Percentiles rank a stretch among this genome's conserved stretches.
phyloP scores from a whole-genome alignment of 768 basidiomycete genomes.

The Asterophora lycoperdoides region DNA sequence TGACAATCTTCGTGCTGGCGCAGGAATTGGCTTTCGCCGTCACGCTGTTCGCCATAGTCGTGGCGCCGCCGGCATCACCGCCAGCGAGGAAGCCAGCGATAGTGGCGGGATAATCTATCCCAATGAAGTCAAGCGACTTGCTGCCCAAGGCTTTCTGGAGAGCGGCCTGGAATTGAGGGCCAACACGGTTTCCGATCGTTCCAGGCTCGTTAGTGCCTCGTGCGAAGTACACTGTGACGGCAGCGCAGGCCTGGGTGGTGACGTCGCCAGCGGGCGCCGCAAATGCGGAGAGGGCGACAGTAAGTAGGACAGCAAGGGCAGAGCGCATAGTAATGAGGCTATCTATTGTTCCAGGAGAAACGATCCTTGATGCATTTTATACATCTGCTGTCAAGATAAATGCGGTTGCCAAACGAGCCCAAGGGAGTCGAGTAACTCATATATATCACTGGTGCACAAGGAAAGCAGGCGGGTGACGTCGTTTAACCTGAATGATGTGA shows the following conservation, averaged over 20 bases:
- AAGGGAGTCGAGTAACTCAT: no score
- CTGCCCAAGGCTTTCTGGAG: slow-evolving; percentile 25
- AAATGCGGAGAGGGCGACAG: slow-evolving; percentile 17
- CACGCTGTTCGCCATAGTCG: slow-evolving; percentile 32
- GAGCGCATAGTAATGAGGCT: slow-evolving; percentile 11
- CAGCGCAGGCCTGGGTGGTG: slow-evolving; percentile 24
- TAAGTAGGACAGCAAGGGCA: slow-evolving; percentile 11
- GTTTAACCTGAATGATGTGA: no score
- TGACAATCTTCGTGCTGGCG: slow-evolving; percentile 30
- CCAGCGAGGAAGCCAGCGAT: slow-evolving; percentile 35
- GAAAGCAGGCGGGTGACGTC: no score
- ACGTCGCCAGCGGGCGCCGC: slow-evolving; percentile 14
- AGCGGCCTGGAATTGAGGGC: slow-evolving; percentile 31
- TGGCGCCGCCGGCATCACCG: slow-evolving; percentile 30
- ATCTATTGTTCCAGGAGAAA: no score
- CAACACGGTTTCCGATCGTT: slow-evolving; percentile 33
- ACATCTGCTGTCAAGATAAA: no score
- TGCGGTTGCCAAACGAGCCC: no score
- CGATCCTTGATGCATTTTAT: no score
- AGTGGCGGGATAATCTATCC: slow-evolving; percentile 33
- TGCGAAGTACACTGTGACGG: slow-evolving; percentile 34
- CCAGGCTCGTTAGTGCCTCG: slow-evolving; percentile 32
- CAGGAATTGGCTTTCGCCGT: slow-evolving; percentile 25
- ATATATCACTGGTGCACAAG: no score
- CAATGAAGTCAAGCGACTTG: slow-evolving; percentile 30